Base-by-base conservation (phyloP, 352 stramenopile species). In the Pythium aquatile region DNA sequence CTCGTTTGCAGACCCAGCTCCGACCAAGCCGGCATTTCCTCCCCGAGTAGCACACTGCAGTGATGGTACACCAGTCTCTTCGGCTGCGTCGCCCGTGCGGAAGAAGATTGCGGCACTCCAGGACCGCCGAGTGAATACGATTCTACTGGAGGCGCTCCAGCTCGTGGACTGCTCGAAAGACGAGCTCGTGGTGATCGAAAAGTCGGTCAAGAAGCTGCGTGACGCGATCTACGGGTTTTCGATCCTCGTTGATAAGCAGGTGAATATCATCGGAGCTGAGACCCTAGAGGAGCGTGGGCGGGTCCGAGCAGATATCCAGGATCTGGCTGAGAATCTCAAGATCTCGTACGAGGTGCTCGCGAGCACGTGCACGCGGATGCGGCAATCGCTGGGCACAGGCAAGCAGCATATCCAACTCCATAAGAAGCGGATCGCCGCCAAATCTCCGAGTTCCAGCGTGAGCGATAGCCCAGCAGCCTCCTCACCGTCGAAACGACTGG, bases 231-330 rank as follows among this genome's bases (percentile, higher is more conserved):
- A 88, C 32, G 76, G 78, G 0, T 90, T 92, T 47, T 74, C 81
- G 9, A 72, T 92, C 20, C 72, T 92, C 2, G 75, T 92, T n/a
- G 83, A 89, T 67, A 89, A 88, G 51, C 83, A 90, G 49, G 83
- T 90, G 32, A 86, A 83, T 24, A 83, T 89, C 56, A 78, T 87
- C 29, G 75, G 79, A 14, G 62, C 32, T 3, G 65, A 79, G 46
- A 85, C 63, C 16, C 47, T 75, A 13, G 77, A 86, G 17, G 75
- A 86, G 44, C 64, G 76, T 16, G 73, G 70, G 0, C 76, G 80
- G 11, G 65, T 89, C 29, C 78, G 81, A 55, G 75, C 78, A 8
- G 76, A 92, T 56, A 87, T 90, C 35, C 70, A 87, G 51, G 80
- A 88, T 35, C 68, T 87, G 5, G 79, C 78, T 2, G 73, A 76